Evolutionary conservation across 2,329 filamentous ascomycete genomes (phyloP).

Genomic region (Cladosporium velox): DNA sequence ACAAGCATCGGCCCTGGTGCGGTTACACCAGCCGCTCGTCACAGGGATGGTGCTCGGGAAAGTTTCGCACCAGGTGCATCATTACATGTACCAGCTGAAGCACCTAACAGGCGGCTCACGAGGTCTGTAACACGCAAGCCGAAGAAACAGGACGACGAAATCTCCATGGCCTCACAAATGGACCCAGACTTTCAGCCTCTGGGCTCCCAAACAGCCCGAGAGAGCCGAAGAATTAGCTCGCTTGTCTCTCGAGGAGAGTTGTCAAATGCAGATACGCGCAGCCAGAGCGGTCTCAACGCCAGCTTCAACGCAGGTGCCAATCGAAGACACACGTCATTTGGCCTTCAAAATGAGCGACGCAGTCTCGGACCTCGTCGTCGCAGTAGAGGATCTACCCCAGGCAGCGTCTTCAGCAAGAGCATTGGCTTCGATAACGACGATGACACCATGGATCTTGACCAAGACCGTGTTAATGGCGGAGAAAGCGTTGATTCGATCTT

Average conservation of each 20-base stretch:
- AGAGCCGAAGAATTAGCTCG: constrained; percentile 84
- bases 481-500: constrained; percentile 35
- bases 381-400: constrained; percentile 59
- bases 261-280: constrained; percentile 57
- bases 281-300: constrained; percentile 33
- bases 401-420: constrained; percentile 42
- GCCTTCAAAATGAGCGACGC: constrained; percentile 63
- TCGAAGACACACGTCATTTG: constrained; percentile 70
- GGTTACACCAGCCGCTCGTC: constrained; percentile 67
- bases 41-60: constrained; percentile 69
- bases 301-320: constrained; percentile 56
- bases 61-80: constrained; percentile 65
- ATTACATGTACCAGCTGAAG: constrained; percentile 28
- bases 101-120: constrained; percentile 25
- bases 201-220: constrained; percentile 53
- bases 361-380: constrained; percentile 57
- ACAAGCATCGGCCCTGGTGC: constrained; percentile 66
- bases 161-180: constrained; percentile 51
- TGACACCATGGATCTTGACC: constrained; percentile 41
- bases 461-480: constrained; percentile 29
- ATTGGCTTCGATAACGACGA: constrained; percentile 39
- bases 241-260: constrained; percentile 84
- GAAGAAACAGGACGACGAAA: constrained; percentile 43
- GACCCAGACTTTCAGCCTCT: constrained; percentile 49
- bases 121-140: constrained; percentile 30